Conservation (phyloP, 2,329 filamentous ascomycete genomes). For the Amylocarpus encephaloides region DNA sequence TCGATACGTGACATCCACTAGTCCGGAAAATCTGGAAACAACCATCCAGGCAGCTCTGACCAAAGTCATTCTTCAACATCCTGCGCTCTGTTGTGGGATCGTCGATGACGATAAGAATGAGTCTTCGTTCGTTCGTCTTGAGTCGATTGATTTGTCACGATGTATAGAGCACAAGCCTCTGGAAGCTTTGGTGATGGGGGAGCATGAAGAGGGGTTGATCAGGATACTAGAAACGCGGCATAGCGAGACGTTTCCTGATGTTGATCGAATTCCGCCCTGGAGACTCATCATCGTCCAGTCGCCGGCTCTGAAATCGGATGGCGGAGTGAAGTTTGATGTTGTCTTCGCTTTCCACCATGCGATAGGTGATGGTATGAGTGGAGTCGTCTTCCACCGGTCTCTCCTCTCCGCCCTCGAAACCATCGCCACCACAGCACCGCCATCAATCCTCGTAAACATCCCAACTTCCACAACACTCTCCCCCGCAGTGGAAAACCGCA, state of each 20-base stretch:
- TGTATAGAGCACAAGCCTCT: constrained; percentile 36
- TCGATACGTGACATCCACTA: constrained; percentile 38
- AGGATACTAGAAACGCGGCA: constrained; percentile 34
- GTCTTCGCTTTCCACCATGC: constrained; percentile 47
- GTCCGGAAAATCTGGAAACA: constrained; percentile 12
- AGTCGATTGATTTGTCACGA: constrained; percentile 37
- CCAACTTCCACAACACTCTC: constrained; percentile 23
- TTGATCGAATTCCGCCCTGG: constrained; percentile 41
- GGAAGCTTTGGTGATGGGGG: constrained; percentile 17
- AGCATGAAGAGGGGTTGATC: constrained; percentile 34
- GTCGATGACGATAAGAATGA: constrained; percentile 37
- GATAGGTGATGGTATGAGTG: constrained; percentile 46
- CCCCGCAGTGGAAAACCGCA: constrained; percentile 16
- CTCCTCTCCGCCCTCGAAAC: constrained; percentile 39
- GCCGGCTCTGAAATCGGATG: constrained; percentile 6
- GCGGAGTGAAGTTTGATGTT: constrained; percentile 24
- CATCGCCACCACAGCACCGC: constrained; percentile 1
- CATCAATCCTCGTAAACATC: constrained; percentile 28
- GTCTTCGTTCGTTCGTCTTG: constrained; percentile 40
- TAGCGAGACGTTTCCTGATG: constrained; percentile 37
- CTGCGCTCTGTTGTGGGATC: constrained; percentile 45
- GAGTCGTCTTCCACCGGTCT: constrained; percentile 42
- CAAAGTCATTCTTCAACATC: constrained; percentile 38
- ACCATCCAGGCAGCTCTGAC: constrained; percentile 36
- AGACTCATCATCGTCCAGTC: constrained; percentile 36